Percentiles rank a stretch among this genome's conserved stretches.
phyloP scores from a whole-genome alignment of 129 eudicot species.

The Escallonia rubra region DNA sequence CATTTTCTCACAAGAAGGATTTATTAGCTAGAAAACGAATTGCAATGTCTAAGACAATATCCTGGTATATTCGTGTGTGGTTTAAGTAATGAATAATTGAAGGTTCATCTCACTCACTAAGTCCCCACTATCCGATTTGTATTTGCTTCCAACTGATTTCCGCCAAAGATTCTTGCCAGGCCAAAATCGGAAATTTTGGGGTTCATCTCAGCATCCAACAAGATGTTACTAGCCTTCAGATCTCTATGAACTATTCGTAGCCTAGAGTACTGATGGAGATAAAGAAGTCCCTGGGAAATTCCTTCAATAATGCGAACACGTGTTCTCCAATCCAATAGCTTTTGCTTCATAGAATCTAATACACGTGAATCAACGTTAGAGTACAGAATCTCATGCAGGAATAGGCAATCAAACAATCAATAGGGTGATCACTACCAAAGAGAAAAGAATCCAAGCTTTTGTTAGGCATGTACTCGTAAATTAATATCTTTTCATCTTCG shows the following conservation, averaged over 20 bases:
- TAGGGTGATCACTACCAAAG: not conserved
- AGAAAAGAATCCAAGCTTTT: constrained; percentile 9
- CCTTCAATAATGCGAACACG: constrained; percentile 11
- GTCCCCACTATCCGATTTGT: constrained; percentile 13
- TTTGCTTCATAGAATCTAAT: not conserved
- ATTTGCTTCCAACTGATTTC: constrained; percentile 7
- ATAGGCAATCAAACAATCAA: not conserved
- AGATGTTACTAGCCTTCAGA: constrained; percentile 15
- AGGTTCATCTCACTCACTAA: constrained; percentile 5
- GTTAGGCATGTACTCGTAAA: constrained; percentile 11
- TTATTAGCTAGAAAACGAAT: not conserved
- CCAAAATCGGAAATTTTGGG: constrained; percentile 18
- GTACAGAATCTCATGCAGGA: not conserved
- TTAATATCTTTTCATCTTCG: constrained; percentile 2
- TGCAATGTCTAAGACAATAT: not conserved
- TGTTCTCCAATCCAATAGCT: not conserved
- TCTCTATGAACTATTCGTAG: constrained; percentile 12
- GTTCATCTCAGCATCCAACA: constrained; percentile 12
- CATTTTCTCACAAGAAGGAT: not conserved
- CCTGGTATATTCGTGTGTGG: not conserved
- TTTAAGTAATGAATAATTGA: not conserved
- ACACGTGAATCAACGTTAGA: not conserved
- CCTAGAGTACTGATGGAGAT: constrained; percentile 16
- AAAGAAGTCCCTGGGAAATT: constrained; percentile 10
- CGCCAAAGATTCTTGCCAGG: constrained; percentile 9